These are phyloP conservation scores for Starmerella bombicola DNA, from an alignment of 805 yeast species.

Conservation along the genomic window DNA sequence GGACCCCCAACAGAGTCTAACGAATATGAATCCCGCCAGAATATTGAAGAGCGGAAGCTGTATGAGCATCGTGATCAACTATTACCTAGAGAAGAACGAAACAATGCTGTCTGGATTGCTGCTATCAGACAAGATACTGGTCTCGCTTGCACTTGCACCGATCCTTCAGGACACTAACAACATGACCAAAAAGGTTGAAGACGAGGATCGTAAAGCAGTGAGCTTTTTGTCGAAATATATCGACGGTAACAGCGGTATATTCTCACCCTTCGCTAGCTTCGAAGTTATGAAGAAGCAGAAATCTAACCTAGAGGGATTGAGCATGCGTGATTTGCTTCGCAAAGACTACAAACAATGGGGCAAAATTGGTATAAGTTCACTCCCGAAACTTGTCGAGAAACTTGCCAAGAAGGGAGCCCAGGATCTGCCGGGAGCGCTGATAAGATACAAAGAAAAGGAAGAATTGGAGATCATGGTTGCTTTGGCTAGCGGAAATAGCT, in stretches of 20 bases:
- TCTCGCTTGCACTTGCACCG: conserved; percentile 49
- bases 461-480: conserved; percentile 34
- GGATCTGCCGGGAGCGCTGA: conserved; percentile 25
- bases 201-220: conserved; percentile 34
- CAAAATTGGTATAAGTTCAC: conserved; percentile 63
- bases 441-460: conserved; percentile 27
- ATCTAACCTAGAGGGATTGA: conserved; percentile 48
- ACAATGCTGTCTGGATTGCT: conserved; percentile 1
- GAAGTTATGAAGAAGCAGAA: conserved; percentile 34
- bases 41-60: conserved; percentile 64
- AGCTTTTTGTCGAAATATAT: conserved; percentile 7
- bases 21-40: conserved; percentile 46
- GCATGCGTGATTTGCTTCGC: conserved; percentile 48
- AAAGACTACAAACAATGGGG: conserved; percentile 77
- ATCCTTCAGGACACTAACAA: conserved; percentile 65
- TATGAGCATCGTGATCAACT: conserved; percentile 49
- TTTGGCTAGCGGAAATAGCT: conserved; percentile 34
- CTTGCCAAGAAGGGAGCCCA: conserved; percentile 27
- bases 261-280: conserved; percentile 10
- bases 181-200: conserved; percentile 47
- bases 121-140: conserved; percentile 29
- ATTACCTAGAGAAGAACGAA: neutral
- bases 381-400: conserved; percentile 53
- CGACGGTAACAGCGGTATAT: neutral
- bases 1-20: neutral